Conservation (phyloP, 2,329 filamentous ascomycete genomes). For the Beauveria caledonica region DNA sequence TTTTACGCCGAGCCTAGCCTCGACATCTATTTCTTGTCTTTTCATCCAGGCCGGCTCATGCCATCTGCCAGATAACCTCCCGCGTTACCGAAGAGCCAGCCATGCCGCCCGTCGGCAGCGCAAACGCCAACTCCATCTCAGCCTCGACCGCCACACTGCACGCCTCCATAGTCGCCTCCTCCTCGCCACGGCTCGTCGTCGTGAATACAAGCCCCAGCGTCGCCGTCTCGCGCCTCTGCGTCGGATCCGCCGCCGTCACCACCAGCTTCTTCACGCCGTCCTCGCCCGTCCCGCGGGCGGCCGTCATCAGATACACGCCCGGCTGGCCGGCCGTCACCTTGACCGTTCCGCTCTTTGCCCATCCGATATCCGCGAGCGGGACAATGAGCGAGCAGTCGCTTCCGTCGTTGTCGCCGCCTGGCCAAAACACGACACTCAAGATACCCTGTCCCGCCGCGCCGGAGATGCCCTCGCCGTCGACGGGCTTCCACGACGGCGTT, state of each 20-base stretch:
- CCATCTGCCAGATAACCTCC: background rate
- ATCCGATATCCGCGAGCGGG: constrained; percentile 13
- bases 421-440: constrained; percentile 18
- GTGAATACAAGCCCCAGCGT: constrained; percentile 12
- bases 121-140: constrained; percentile 10
- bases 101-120: constrained; percentile 14
- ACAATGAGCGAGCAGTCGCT: constrained; percentile 12
- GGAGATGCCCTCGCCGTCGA: constrained; percentile 14
- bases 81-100: constrained; percentile 15
- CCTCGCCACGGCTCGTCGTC: background rate
- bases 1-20: background rate
- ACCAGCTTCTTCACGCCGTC: constrained; percentile 1
- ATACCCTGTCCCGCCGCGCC: constrained; percentile 13
- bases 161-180: background rate
- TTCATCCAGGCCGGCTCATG: background rate
- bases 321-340: constrained; percentile 15
- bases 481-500: constrained; percentile 13
- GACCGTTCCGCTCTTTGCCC: constrained; percentile 14
- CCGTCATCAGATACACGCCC: constrained; percentile 13
- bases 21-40: too few species aligned
- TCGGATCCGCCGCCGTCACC: constrained; percentile 16
- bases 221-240: constrained; percentile 13
- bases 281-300: background rate
- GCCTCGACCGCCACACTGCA: background rate
- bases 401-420: constrained; percentile 5